Evolutionary conservation across 2,329 filamentous ascomycete species (phyloP).

Genomic region (Phialophora macrospora): DNA sequence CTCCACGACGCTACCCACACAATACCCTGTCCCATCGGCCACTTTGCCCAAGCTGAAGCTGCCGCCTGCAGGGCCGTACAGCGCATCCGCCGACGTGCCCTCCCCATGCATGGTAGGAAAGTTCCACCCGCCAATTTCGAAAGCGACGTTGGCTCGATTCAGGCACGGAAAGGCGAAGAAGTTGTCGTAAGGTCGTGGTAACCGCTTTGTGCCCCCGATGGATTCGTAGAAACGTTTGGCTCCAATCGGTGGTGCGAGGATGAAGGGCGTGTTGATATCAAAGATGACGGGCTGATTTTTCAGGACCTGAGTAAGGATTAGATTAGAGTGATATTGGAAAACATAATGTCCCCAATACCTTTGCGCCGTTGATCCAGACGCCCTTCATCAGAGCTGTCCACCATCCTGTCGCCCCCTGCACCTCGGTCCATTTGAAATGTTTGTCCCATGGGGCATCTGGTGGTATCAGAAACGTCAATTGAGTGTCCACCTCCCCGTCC

Average conservation of each 20-base stretch:
- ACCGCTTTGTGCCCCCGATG: constrained; percentile 32
- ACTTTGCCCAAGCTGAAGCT: constrained; percentile 36
- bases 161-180: constrained; percentile 38
- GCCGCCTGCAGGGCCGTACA: constrained; percentile 35
- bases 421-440: constrained; percentile 42
- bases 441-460: constrained; percentile 30
- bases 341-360: constrained; percentile 19
- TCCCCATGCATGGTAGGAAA: constrained; percentile 29
- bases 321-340: not conserved
- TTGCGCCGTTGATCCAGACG: constrained; percentile 43
- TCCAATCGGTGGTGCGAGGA: constrained; percentile 34
- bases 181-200: constrained; percentile 23
- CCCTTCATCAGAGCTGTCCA: constrained; percentile 44
- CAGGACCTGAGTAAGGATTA: constrained; percentile 33
- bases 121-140: constrained; percentile 36
- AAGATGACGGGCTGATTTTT: constrained; percentile 44
- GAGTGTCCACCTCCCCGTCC: constrained; percentile 29
- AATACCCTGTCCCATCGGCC: constrained; percentile 25
- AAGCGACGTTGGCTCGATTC: constrained; percentile 30
- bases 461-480: constrained; percentile 21
- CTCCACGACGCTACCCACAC: constrained; percentile 26
- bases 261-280: constrained; percentile 39
- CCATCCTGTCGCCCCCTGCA: constrained; percentile 44
- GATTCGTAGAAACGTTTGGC: constrained; percentile 32
- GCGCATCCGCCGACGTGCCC: constrained; percentile 23